Base-by-base conservation (phyloP, 495 filamentous ascomycete genomes). In the Aspergillus sparsus region DNA sequence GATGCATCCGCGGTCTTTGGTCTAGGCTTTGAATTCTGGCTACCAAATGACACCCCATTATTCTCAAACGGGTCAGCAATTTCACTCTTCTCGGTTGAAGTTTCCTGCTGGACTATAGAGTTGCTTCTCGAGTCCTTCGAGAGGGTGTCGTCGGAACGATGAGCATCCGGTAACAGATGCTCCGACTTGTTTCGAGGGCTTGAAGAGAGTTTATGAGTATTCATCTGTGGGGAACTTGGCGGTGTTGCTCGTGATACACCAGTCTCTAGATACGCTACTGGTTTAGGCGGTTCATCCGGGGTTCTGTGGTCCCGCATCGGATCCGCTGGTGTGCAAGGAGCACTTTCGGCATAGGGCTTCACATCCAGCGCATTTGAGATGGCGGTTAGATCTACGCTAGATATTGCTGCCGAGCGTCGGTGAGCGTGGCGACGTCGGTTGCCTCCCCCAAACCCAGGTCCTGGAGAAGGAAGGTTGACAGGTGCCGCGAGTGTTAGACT, bases 331-430 rank as follows among this genome's bases (percentile, higher is more conserved):
- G 87, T 88, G 41, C 77, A 73, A 6, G 91, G 90, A 6, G 89
- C 87, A 66, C 86, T 92, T 50, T 76, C 84, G 35, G 82, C 79
- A 49, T 77, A 77, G 33, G 80, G 55, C 57, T 69, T 72, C 51
- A 77, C 45, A 55, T 73, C 74, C 16, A 84, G 69, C 3, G 82
- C 69, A 58, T 87, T 87, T 27, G 91, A 74, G 47, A 96, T 89
- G 16, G 85, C 81, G 7, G 85, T 86, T 5, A 95, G 71, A 74
- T 97, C 92, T 60, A 92, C 86, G 60, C 82, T 87, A n/a, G 91
- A 94, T 10, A 96, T 86, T 1, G 92, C 92, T 36, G 84, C 87
- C n/a, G 91, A 95, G 58, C 92, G 84, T 52, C 91, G 84, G 76
- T 96, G 92, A 11, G 87, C 87, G 74, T 97, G 92, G 16, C 89